Evolutionary conservation across 371 early-diverging fungal genomes (phyloP).

Genomic region (Haplosporangium sp.): DNA sequence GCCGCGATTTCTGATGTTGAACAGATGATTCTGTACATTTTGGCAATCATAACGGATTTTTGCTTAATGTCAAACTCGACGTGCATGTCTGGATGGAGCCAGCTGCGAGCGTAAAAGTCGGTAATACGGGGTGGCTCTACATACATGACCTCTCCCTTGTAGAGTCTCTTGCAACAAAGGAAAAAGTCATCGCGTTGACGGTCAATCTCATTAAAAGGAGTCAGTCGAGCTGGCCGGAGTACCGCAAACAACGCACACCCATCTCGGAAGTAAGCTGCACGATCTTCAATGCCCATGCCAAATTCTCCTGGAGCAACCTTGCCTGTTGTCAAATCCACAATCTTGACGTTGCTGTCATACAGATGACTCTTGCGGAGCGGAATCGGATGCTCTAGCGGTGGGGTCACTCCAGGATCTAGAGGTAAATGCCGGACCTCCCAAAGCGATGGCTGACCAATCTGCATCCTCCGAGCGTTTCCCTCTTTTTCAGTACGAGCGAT

Average conservation of each 20-base stretch:
- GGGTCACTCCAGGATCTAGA: constrained; percentile 36
- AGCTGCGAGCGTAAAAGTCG: constrained; percentile 42
- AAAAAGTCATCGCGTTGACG: constrained; percentile 38
- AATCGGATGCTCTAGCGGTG: constrained; percentile 37
- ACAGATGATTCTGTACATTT: constrained; percentile 42
- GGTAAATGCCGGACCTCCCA: constrained; percentile 52
- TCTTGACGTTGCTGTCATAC: constrained; percentile 34
- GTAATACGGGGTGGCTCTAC: constrained; percentile 42
- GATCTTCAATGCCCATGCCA: constrained; percentile 51
- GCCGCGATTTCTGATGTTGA: constrained; percentile 32
- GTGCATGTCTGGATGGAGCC: constrained; percentile 45
- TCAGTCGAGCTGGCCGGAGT: constrained; percentile 28
- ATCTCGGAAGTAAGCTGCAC: constrained; percentile 38
- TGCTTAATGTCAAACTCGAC: constrained; percentile 31
- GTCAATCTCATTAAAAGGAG: constrained; percentile 28
- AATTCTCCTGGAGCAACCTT: constrained; percentile 36
- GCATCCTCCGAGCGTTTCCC: constrained; percentile 33
- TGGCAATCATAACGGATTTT: constrained; percentile 22
- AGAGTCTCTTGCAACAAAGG: constrained; percentile 28
- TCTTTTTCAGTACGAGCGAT: constrained; percentile 27
- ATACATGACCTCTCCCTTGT: constrained; percentile 32
- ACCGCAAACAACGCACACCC: constrained; percentile 41
- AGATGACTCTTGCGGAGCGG: constrained; percentile 40
- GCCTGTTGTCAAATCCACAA: constrained; percentile 40
- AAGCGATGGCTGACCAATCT: constrained; percentile 34